These are phyloP conservation scores for Colletotrichum camelliae DNA, from an alignment of 2,329 filamentous ascomycete genomes.

Conservation along the genomic window DNA sequence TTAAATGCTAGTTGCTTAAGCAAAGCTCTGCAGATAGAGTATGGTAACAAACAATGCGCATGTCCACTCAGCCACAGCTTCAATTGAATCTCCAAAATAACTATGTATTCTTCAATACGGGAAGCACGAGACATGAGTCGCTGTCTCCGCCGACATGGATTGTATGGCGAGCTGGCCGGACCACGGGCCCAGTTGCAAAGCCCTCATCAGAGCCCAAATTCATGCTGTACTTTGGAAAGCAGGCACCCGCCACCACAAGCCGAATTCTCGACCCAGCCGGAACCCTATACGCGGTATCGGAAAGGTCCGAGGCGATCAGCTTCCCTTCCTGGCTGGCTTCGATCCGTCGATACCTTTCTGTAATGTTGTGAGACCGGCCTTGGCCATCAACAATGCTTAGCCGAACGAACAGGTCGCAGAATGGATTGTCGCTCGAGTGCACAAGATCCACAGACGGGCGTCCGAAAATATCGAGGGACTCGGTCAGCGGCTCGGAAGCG, in stretches of 20 bases:
- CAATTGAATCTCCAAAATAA: not conserved
- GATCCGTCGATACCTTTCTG: slow-evolving; percentile 25
- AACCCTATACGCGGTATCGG: slow-evolving; percentile 27
- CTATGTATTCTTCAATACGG: not conserved
- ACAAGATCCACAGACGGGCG: slow-evolving; percentile 23
- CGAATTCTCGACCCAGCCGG: slow-evolving; percentile 25
- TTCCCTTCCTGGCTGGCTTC: not conserved
- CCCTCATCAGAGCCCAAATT: slow-evolving; percentile 26
- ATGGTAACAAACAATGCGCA: too few species aligned
- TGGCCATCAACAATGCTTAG: slow-evolving; percentile 27
- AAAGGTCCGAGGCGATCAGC: not conserved
- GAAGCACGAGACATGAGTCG: not conserved
- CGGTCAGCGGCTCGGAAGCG: slow-evolving; percentile 23
- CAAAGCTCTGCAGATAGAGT: not conserved
- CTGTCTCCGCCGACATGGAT: not conserved
- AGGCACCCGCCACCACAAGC: slow-evolving; percentile 27
- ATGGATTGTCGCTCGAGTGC: slow-evolving; percentile 28
- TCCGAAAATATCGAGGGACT: slow-evolving; percentile 25
- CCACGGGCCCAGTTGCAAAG: slow-evolving; percentile 15
- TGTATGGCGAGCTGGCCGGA: slow-evolving; percentile 18
- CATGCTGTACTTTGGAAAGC: slow-evolving; percentile 21
- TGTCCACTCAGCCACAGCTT: too few species aligned
- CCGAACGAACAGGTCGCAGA: slow-evolving; percentile 29
- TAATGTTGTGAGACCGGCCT: slow-evolving; percentile 28
- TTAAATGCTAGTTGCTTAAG: not conserved